Percentiles rank a stretch among this genome's conserved stretches.
These are phyloP conservation scores for Mrakia hoshinonis DNA, from an alignment of 768 basidiomycete genomes.

Conservation along the genomic window DNA sequence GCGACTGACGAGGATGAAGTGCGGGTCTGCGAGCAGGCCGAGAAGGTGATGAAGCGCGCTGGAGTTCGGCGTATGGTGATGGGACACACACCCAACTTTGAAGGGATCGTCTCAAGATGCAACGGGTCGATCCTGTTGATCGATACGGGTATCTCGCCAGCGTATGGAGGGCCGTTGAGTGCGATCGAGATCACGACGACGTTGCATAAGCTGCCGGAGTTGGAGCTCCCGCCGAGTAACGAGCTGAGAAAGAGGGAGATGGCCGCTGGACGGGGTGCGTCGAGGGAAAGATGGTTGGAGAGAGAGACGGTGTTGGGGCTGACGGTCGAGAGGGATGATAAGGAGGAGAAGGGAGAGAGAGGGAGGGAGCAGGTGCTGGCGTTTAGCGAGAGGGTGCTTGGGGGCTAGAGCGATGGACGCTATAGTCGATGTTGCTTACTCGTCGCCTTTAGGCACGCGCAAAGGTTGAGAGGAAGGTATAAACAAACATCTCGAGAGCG, in stretches of 20 bases:
- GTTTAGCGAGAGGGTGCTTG: neutral
- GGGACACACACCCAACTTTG: constrained; percentile 93
- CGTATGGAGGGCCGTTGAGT: constrained; percentile 1
- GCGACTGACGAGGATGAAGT: constrained; percentile 62
- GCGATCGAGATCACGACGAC: neutral
- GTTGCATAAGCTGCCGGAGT: neutral
- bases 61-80: constrained; percentile 49
- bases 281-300: neutral
- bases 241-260: no score
- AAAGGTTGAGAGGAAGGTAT: no score
- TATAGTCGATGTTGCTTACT: neutral
- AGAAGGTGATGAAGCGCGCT: constrained; percentile 59
- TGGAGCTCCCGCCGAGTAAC: neutral
- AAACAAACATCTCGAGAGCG: no score
- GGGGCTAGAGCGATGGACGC: neutral
- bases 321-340: neutral
- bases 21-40: constrained; percentile 60
- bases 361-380: neutral
- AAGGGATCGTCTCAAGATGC: constrained; percentile 72
- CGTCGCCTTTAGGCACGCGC: no score
- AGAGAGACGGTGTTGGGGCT: neutral
- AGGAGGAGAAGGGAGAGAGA: constrained; percentile 1
- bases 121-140: constrained; percentile 90
- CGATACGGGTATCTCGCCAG: constrained; percentile 63
- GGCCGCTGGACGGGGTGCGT: neutral